Base-by-base conservation (phyloP, 148 eudicot genomes). In the Polygonum aviculare region DNA sequence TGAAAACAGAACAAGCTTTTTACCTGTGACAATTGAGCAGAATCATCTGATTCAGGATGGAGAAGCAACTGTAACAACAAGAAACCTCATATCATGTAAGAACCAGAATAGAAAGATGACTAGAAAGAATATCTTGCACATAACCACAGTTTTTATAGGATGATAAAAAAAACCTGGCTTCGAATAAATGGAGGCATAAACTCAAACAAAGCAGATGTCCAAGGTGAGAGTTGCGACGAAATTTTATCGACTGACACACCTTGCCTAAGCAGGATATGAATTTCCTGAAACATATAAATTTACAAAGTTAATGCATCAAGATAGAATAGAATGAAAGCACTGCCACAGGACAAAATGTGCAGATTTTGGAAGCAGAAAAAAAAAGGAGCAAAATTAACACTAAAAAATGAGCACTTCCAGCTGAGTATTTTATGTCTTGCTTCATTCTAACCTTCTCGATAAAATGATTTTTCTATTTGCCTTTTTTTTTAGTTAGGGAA, bases 1-100 rank as follows among this genome's bases (percentile, higher is more conserved):
- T 8, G 15, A 71, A 49, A 22, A 44, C 51, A 72, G 12, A 45
- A 5, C 36, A 77, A 38, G 45, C 49, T 60, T 54, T 82, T 79
- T 83, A 94, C 98, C 96, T 94, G 98, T 49, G 98, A 95, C 45
- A 92, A 83, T 87, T 95, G 98, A 69, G 98, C 98, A 51, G 98
- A 95, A 82, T 95, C 92, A 86, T 95, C 98, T 22, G 98, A 95
- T 82, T 95, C 98, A 18, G 98, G 98, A 76, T 88, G 87, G 78
- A 95, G 98, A 18, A 95, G 98, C 72, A 95, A 84, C 98, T 95
- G 85, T 75, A 76, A 80, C 77, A 84, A 26, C 9, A 72, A n/a
- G 76, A 33, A 74, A 35, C 59, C 63, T 3, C 69, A 75, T 26
- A 12, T 77, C 36, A 73, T 59, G 45, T 22, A 38, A n/a, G 76